Evolutionary conservation across 192 early-diverging fungal genomes (phyloP), one percentile per base, ranked within the genome.

Genomic region (Linnemannia elongata): DNA sequence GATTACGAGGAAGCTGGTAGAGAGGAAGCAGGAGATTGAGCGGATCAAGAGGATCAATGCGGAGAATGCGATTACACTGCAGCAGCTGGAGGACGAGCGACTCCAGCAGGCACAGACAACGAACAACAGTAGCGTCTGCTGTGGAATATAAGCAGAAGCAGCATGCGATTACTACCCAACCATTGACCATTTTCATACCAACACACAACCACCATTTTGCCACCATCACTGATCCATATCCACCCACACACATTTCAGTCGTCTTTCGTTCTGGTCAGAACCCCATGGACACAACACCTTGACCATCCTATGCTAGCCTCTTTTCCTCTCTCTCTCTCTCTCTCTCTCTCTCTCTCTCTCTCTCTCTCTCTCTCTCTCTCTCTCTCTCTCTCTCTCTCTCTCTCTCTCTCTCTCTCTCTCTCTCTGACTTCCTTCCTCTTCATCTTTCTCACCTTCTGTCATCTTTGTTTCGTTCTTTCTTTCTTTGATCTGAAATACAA

Each of bases 1-100:
- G 55, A 87, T 92, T 44, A 91, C 90, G 45, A 74, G 89, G 68
- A 81, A 88, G 22, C 76, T 92, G 66, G 92, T 92, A 24, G 88
- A 89, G 69, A 52, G 81, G 33, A 88, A 82, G 69, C 81, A 88
- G 38, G 82, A 88, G 76, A 87, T 87, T 77, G 85, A 87, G 66
- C 36, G 79, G 72, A 76, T 87, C 49, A 81, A 87, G 76, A 57
- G 85, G 18, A 63, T 80, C 35, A 81, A 87, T 55, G 85, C 79
- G 30, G 85, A 87, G 80, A 87, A 87, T 71, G 85, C 85, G 22
- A 87, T 87, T 45, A 87, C 85, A 22, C n/a, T 87, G 72, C 85
- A 87, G 68, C 85, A 87, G 38, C 47, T 87, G 71, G 85, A 87
- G 63, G 79, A 87, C 18, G 85, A 87, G 45, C 79, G 85, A 66